phyloP scores from a whole-genome alignment of 768 basidiomycete species.

The Mycena olivaceomarginata region DNA sequence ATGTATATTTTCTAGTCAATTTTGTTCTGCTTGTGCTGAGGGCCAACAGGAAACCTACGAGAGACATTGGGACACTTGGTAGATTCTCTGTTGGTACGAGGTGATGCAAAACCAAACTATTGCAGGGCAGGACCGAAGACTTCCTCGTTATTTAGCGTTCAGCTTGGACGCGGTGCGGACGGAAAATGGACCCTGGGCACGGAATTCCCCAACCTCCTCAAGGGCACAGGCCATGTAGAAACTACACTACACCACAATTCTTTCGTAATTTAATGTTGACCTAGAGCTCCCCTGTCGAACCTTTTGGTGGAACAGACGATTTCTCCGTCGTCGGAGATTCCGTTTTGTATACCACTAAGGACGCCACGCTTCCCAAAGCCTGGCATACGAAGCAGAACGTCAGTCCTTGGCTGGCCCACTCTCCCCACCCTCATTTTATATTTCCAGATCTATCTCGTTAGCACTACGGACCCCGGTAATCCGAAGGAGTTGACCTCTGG shows the following conservation, averaged over 20 bases:
- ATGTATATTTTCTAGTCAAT: constrained; percentile 49
- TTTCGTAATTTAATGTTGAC: constrained; percentile 9
- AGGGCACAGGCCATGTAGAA: constrained; percentile 83
- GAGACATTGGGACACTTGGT: constrained; percentile 81
- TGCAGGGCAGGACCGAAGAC: constrained; percentile 80
- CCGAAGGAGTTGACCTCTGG: constrained; percentile 88
- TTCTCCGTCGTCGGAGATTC: constrained; percentile 82
- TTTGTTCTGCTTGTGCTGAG: neutral
- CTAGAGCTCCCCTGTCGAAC: constrained; percentile 86
- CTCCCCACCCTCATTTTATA: neutral
- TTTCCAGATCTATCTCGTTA: constrained; percentile 81
- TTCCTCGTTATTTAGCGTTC: constrained; percentile 82
- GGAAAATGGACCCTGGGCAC: constrained; percentile 73
- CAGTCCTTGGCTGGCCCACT: constrained; percentile 27
- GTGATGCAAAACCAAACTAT: constrained; percentile 48
- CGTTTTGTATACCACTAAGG: constrained; percentile 91
- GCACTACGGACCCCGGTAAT: constrained; percentile 67
- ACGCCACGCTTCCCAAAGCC: constrained; percentile 84
- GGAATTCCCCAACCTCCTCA: constrained; percentile 75
- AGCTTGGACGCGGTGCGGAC: constrained; percentile 67
- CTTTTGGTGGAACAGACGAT: constrained; percentile 91
- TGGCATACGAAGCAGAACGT: constrained; percentile 95
- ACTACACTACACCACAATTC: neutral
- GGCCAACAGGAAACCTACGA: constrained; percentile 61
- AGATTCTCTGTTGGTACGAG: constrained; percentile 4